Base-by-base conservation (phyloP, 345 rosid genomes). In the Abelmoschus esculentus region DNA sequence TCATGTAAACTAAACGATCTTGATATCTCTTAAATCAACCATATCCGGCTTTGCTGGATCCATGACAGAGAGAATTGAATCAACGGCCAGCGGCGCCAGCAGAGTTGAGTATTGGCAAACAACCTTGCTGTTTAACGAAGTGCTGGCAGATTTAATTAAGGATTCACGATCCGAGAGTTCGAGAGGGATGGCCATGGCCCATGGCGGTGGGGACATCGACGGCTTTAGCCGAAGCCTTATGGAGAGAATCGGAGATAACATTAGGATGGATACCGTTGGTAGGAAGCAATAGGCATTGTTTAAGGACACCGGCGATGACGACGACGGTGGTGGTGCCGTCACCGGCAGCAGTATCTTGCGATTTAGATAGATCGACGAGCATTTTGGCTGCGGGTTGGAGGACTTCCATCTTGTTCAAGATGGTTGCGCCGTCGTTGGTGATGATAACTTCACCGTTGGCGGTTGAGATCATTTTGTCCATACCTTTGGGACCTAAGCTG, bases 301-400 rank as follows among this genome's bases (percentile, higher is more conserved):
- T 90, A 6, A 95, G 84, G 12, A 95, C 91, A 8, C 98, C 99
- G 1, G 98, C 99, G 26, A 95, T 81, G 71, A 95, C 92, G 11
- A 90, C 99, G n/a, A 95, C 99, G 3, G 99, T 95, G 22, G 99
- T 95, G 63, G 99, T 92, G 1, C 99, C 99, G 18, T 95, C 99
- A 3, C 99, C 99, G 0, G 99, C 98, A 8, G 98, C 89, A 2
- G 97, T 9, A 59, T 95, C 99, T 80, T 95, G 98, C 0, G 99
- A 88, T 79, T 90, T 95, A 28, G 99, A 91, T 44, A 95, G 91
- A 73, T 95, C 96, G 9, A 91, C 99, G 15, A 95, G 87, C 99
- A 91, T 95, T 80, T 95, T 95, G 4, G 97, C 97, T 0, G 99
- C 97, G 2, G 99, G 97, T 82, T 95, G 99, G 53, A 95, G 88